phyloP scores from a whole-genome alignment of 2,329 filamentous ascomycete genomes.

The Nemania bipapillata region DNA sequence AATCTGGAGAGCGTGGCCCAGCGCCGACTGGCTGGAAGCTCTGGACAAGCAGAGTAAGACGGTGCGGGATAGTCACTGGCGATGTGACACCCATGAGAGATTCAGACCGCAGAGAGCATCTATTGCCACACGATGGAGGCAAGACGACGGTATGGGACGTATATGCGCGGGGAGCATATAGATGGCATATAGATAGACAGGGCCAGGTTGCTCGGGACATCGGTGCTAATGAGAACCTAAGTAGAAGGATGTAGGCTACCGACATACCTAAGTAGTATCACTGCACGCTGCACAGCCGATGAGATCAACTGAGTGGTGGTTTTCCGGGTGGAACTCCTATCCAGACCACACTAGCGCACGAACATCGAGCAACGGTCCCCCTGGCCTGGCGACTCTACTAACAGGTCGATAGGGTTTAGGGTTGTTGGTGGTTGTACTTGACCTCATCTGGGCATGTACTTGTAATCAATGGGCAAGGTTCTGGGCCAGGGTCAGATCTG shows the following conservation, averaged over 20 bases:
- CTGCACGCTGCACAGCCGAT: not conserved
- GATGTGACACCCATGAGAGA: constrained; percentile 13
- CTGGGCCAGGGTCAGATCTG: constrained; percentile 25
- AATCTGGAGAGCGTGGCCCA: constrained; percentile 29
- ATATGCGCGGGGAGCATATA: not conserved
- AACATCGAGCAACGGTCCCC: constrained; percentile 27
- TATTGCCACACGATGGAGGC: not conserved
- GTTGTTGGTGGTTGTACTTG: too few relatives aligned
- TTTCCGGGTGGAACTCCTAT: constrained; percentile 3
- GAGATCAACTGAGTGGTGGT: constrained; percentile 11
- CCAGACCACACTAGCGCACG: constrained; percentile 11
- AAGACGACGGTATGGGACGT: not conserved
- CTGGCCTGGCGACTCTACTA: constrained; percentile 23
- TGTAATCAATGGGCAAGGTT: constrained; percentile 18
- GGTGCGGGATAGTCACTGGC: constrained; percentile 10
- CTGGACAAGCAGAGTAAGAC: constrained; percentile 4
- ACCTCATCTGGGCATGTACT: too few relatives aligned
- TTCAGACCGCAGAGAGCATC: constrained; percentile 2
- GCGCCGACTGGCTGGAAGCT: constrained; percentile 12
- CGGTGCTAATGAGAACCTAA: not conserved
- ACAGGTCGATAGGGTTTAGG: too few relatives aligned
- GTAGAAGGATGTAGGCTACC: not conserved
- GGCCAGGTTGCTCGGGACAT: not conserved
- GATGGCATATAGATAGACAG: not conserved
- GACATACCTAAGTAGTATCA: not conserved